A percentile compares a stretch with the other conserved stretches of the same genome.
Evolutionary conservation across 164 flowering plant species (phyloP).

Genomic region (Euptelea pleiosperma): DNA sequence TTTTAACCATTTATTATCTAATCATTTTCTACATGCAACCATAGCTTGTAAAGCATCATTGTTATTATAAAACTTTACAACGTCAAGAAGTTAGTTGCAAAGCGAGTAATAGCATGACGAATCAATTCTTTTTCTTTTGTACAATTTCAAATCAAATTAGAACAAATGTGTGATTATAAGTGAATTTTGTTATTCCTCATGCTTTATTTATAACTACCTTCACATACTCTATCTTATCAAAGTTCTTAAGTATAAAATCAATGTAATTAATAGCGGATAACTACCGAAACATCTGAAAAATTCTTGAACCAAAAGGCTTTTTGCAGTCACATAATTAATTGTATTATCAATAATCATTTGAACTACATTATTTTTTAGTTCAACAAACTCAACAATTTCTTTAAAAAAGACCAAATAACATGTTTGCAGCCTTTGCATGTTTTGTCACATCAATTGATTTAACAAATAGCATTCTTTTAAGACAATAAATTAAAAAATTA

Average conservation of each 20-base stretch:
- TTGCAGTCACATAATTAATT: slow-evolving; percentile 3
- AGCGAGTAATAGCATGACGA: not conserved
- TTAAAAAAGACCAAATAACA: not conserved
- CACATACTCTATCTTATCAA: not conserved
- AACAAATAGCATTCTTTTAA: slow-evolving; percentile 3
- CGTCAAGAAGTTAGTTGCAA: slow-evolving; percentile 10
- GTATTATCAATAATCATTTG: slow-evolving; percentile 16
- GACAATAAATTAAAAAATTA: slow-evolving; percentile 11
- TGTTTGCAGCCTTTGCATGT: not conserved
- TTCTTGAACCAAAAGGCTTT: not conserved
- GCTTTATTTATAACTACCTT: not conserved
- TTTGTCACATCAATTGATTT: slow-evolving; percentile 9
- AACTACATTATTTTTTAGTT: not conserved
- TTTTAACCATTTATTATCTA: not conserved
- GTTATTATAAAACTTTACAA: slow-evolving; percentile 5
- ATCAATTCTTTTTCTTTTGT: not conserved
- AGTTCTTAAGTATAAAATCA: slow-evolving; percentile 7
- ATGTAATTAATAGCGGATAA: slow-evolving; percentile 14
- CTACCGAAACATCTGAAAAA: slow-evolving; percentile 5
- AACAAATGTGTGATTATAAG: slow-evolving; percentile 8
- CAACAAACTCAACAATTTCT: slow-evolving; percentile 8
- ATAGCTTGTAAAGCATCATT: slow-evolving; percentile 7
- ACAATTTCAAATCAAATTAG: not conserved
- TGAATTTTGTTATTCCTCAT: not conserved
- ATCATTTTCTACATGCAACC: not conserved